Conservation (phyloP, 2,329 filamentous ascomycete species). For the Aspergillus pseudotamarii region DNA sequence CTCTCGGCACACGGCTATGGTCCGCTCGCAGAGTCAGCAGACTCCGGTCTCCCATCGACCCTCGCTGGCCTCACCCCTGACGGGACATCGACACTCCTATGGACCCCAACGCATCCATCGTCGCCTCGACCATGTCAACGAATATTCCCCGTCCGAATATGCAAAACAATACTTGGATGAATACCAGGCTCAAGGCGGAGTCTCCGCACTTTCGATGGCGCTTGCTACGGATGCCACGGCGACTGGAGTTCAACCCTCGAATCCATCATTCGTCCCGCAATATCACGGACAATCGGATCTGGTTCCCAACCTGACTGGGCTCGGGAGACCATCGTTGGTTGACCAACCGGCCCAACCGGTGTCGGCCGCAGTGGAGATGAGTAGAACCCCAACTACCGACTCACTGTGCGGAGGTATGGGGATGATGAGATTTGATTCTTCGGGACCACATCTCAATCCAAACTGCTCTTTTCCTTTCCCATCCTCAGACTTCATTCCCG, state of each 20-base stretch:
- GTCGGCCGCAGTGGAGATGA: slow-evolving; percentile 45
- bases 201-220: slow-evolving; percentile 29
- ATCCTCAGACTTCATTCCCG: slow-evolving; percentile 29
- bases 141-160: slow-evolving; percentile 48
- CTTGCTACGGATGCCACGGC: slow-evolving; percentile 28
- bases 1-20: slow-evolving; percentile 38
- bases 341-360: slow-evolving; percentile 31
- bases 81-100: slow-evolving; percentile 35
- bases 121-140: slow-evolving; percentile 41
- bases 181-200: slow-evolving; percentile 23
- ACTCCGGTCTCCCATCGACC: slow-evolving; percentile 36
- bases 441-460: slow-evolving; percentile 39
- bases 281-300: slow-evolving; percentile 25
- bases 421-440: slow-evolving; percentile 50
- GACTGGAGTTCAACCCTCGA: slow-evolving; percentile 24
- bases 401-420: slow-evolving; percentile 46
- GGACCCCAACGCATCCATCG: slow-evolving; percentile 31
- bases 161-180: slow-evolving; percentile 40
- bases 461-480: slow-evolving; percentile 32
- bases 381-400: slow-evolving; percentile 49
- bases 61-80: slow-evolving; percentile 24
- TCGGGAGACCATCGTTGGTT: slow-evolving; percentile 18
- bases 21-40: slow-evolving; percentile 44
- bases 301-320: slow-evolving; percentile 7
- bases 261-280: slow-evolving; percentile 21